phyloP scores from a whole-genome alignment of 2,329 filamentous ascomycete species.

The Hymenotorrendiella dingleyae region DNA sequence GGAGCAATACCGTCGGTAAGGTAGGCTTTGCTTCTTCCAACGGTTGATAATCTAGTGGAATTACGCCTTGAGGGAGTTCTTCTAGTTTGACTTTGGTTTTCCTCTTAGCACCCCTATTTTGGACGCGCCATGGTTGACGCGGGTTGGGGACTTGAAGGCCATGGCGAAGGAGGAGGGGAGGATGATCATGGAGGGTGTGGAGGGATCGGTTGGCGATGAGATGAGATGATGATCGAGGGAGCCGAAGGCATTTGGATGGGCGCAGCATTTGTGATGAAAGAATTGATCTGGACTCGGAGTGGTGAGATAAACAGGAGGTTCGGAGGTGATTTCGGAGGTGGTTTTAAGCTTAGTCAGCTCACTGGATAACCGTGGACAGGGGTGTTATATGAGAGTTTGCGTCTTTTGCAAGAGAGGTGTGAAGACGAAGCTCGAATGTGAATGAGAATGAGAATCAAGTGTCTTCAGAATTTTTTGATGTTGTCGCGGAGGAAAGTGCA shows the following conservation, averaged over 20 bases:
- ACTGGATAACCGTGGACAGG: too few species aligned
- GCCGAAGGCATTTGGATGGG: constrained; percentile 1
- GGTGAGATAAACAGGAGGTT: constrained; percentile 1
- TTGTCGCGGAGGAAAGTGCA: too few species aligned
- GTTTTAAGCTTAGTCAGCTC: too few species aligned
- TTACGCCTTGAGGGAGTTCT: constrained; percentile 50
- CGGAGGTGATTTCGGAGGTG: too few species aligned
- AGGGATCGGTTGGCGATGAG: neutral
- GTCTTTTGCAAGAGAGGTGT: too few species aligned
- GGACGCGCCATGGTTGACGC: constrained; percentile 1
- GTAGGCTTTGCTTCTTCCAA: constrained; percentile 39
- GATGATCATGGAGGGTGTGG: constrained; percentile 3
- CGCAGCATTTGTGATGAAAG: constrained; percentile 14
- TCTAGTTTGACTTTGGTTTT: constrained; percentile 47
- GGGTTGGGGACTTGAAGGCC: constrained; percentile 7
- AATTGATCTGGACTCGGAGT: too few species aligned
- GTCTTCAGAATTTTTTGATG: too few species aligned
- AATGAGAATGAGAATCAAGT: too few species aligned
- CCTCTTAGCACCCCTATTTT: constrained; percentile 47
- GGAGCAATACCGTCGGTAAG: constrained; percentile 85
- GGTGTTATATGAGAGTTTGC: too few species aligned
- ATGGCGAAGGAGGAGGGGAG: constrained; percentile 5
- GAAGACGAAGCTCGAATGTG: too few species aligned
- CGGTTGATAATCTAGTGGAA: constrained; percentile 33
- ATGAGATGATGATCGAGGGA: neutral